Conservation (phyloP, 1,284 basidiomycete genomes). For the Ganoderma leucocontextum region DNA sequence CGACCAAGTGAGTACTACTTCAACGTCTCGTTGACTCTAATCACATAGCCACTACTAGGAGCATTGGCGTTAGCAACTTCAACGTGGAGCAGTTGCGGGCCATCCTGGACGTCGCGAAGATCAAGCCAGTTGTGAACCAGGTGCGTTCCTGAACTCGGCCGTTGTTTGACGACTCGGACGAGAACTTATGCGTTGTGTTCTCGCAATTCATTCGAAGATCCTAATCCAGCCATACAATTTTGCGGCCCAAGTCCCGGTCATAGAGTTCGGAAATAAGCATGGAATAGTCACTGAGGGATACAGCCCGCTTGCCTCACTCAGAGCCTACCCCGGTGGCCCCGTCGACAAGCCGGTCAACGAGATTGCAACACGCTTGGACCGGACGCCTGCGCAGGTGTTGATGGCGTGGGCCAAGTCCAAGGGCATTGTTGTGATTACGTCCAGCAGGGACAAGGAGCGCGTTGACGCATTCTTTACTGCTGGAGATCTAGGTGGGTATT, state of each 20-base stretch:
- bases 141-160: slow-evolving; percentile 43
- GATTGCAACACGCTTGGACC: slow-evolving; percentile 63
- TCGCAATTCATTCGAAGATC: slow-evolving; percentile 49
- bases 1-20: slow-evolving; percentile 55
- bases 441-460: slow-evolving; percentile 60
- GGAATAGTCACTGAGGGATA: slow-evolving; percentile 79
- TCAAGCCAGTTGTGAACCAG: slow-evolving; percentile 82
- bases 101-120: slow-evolving; percentile 61
- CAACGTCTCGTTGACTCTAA: background rate
- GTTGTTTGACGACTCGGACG: background rate
- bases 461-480: slow-evolving; percentile 64
- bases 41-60: slow-evolving; percentile 49
- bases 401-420: slow-evolving; percentile 74
- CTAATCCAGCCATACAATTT: slow-evolving; percentile 79
- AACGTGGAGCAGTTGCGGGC: slow-evolving; percentile 63
- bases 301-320: slow-evolving; percentile 74
- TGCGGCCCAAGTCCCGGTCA: slow-evolving; percentile 55
- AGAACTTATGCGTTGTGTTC: background rate
- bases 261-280: slow-evolving; percentile 66
- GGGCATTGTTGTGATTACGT: slow-evolving; percentile 73
- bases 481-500: slow-evolving; percentile 50
- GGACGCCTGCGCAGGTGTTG: slow-evolving; percentile 76
- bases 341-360: slow-evolving; percentile 71
- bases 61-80: slow-evolving; percentile 85
- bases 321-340: slow-evolving; percentile 71